Base-by-base conservation (phyloP, 139 green algal species). In the Picochlorum costavermella region DNA sequence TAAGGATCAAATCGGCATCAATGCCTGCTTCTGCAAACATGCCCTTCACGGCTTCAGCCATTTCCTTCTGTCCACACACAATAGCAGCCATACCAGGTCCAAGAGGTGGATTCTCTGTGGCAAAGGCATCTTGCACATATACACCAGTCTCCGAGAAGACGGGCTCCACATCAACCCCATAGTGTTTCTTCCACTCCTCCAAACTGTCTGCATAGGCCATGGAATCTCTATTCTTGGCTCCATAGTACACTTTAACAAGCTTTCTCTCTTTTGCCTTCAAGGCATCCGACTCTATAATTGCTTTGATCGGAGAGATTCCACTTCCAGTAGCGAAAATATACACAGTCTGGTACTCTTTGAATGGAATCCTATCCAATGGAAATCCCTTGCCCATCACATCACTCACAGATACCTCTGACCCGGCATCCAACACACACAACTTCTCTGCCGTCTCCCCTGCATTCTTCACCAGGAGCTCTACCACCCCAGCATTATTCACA, bases 51-150 rank as follows among this genome's bases (percentile, higher is more conserved):
- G 74, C 73, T 44, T 81, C 73, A 44, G 71, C 82, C 90, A 96
- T 95, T 53, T 86, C 86, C 68, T 93, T 92, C 45, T 96, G 88
- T 6, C 90, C 90, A 58, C 84, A 92, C 65, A 96, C 69, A 51
- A 95, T 69, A 8, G 86, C 87, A 10, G 65, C 72, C 17, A 67
- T 45, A 33, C 65, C 53, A 14, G 23, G 20, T 20, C 49, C 23
- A 14, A 20, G 45, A 11, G 17, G 26, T 3, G 12, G n/a, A 5
- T 46, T 56, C 28, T 72, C 71, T 67, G 75, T 68, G 1, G 56
- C 65, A 64, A 92, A 93, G 6, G 77, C 81, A 56, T 91, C 81
- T 72, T 93, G 86, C 60, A 91, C 80, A 66, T 94, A 90, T 46
- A 73, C 77, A 43, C 83, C 46, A 20, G 65, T 71, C 6, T 66